Conservation (phyloP, 2,329 filamentous ascomycete species). For the Dissoconium aciculare region DNA sequence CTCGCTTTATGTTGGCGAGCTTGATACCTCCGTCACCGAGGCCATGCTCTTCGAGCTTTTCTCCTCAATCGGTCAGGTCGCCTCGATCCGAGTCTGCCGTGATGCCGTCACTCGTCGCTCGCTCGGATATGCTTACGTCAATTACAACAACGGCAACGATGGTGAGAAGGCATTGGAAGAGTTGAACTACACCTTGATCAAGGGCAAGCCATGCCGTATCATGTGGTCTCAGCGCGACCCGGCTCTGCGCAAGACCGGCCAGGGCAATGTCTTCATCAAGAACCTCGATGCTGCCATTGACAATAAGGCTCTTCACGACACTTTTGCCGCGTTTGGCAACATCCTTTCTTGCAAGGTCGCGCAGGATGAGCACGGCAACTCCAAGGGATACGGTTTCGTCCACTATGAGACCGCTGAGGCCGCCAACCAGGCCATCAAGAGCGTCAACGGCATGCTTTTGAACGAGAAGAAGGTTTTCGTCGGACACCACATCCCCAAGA, state of each 20-base stretch:
- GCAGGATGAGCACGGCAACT: conserved; percentile 90
- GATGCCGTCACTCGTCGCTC: conserved; percentile 97
- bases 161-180: conserved; percentile 98
- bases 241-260: conserved; percentile 94
- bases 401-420: conserved; percentile 99
- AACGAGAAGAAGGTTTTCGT: conserved; percentile 99
- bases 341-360: conserved; percentile 99
- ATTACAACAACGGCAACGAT: conserved; percentile 96
- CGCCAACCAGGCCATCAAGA: conserved; percentile 93
- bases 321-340: conserved; percentile 96
- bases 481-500: conserved; percentile 98
- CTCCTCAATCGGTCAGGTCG: conserved; percentile 96
- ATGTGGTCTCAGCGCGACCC: conserved; percentile 99
- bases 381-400: conserved; percentile 97
- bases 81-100: conserved; percentile 98
- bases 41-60: conserved; percentile 99
- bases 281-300: conserved; percentile 97
- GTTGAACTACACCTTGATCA: conserved; percentile 98
- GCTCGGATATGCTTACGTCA: conserved; percentile 98
- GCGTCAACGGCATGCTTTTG: conserved; percentile 97
- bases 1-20: conserved; percentile 96
- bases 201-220: conserved; percentile 96
- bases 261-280: conserved; percentile 99
- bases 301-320: conserved; percentile 99
- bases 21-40: conserved; percentile 94